Evolutionary conservation across 495 filamentous ascomycete genomes (phyloP).

Genomic region (Apodospora peruviana): DNA sequence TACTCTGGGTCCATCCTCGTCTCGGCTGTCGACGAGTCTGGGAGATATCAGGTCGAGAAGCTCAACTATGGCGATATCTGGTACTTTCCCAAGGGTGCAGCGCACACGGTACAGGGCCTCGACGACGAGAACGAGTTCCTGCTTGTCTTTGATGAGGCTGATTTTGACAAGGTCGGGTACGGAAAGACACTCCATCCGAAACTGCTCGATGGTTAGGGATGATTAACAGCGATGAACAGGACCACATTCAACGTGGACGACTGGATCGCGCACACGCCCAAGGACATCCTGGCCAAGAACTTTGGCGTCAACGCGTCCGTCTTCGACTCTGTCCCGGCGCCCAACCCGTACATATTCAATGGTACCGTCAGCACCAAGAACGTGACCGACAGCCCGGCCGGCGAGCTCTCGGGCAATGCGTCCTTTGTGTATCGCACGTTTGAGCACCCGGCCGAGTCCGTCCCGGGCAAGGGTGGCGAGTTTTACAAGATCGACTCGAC

Average conservation of each 20-base stretch:
- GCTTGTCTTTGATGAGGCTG: constrained; percentile 59
- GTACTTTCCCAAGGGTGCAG: constrained; percentile 59
- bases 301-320: constrained; percentile 52
- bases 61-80: constrained; percentile 58
- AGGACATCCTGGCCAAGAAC: constrained; percentile 57
- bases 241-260: constrained; percentile 61
- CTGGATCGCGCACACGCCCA: constrained; percentile 59
- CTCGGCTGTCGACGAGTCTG: constrained; percentile 56
- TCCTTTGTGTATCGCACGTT: constrained; percentile 54
- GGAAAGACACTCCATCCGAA: no score
- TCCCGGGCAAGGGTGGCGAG: constrained; percentile 53
- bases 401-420: constrained; percentile 45
- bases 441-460: constrained; percentile 44
- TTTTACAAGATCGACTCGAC: constrained; percentile 55
- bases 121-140: constrained; percentile 62
- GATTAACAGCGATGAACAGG: constrained; percentile 15
- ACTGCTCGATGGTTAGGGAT: no score
- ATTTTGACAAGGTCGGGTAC: constrained; percentile 41
- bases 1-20: constrained; percentile 52
- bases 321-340: constrained; percentile 50
- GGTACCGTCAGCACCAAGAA: constrained; percentile 44
- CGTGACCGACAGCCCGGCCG: constrained; percentile 39
- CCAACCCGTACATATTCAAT: constrained; percentile 57
- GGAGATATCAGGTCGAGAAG: constrained; percentile 47
- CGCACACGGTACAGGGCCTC: constrained; percentile 53